Conservation (phyloP, 768 basidiomycete species). For the Candolleomyces aberdarensis region DNA sequence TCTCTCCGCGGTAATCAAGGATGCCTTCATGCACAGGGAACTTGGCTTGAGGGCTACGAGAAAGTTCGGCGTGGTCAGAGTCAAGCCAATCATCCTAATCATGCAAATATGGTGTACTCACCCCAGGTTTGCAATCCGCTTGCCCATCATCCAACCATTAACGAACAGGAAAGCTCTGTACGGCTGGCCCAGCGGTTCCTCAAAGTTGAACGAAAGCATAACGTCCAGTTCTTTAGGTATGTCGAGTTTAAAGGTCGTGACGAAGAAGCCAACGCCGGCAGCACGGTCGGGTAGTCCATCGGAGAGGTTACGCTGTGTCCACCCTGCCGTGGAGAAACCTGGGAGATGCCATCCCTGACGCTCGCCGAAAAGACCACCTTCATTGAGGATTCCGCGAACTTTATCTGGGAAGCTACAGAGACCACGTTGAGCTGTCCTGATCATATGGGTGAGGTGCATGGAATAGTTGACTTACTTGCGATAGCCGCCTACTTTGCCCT, state of each 20-base stretch:
- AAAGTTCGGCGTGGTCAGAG: not conserved
- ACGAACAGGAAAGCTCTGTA: slow-evolving; percentile 76
- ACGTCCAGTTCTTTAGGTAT: slow-evolving; percentile 62
- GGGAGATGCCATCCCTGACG: slow-evolving; percentile 74
- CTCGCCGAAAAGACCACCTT: slow-evolving; percentile 72
- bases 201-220: slow-evolving; percentile 70
- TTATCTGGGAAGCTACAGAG: slow-evolving; percentile 66
- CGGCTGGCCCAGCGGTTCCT: slow-evolving; percentile 53
- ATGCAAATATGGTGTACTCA: too few species aligned
- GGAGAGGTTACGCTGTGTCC: slow-evolving; percentile 54
- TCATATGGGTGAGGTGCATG: not conserved
- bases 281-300: slow-evolving; percentile 52
- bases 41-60: slow-evolving; percentile 62
- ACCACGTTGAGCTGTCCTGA: not conserved
- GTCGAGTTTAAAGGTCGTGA: slow-evolving; percentile 65
- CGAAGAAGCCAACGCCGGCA: slow-evolving; percentile 81
- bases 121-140: slow-evolving; percentile 71
- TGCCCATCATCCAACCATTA: slow-evolving; percentile 91
- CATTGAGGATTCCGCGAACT: slow-evolving; percentile 55
- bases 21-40: slow-evolving; percentile 87
- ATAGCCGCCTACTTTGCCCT: slow-evolving; percentile 76
- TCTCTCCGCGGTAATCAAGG: slow-evolving; percentile 64
- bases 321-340: slow-evolving; percentile 59
- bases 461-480: slow-evolving; percentile 38
- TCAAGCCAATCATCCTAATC: slow-evolving; percentile 1